Conservation (phyloP, 768 basidiomycete genomes). For the Lactarius hatsudake region DNA sequence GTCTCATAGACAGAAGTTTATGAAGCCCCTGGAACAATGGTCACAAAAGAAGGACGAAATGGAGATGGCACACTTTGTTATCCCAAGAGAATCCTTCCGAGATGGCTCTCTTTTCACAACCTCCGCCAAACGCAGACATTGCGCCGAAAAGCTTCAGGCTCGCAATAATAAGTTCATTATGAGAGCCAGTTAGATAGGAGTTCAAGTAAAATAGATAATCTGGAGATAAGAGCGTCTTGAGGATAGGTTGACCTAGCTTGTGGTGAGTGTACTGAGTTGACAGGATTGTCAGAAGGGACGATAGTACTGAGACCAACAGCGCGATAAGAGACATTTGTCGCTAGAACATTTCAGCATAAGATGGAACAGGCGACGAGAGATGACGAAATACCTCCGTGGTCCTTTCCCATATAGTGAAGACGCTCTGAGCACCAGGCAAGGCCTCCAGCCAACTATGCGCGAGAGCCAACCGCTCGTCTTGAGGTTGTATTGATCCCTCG, state of each 20-base stretch:
- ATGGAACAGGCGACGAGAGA: background rate
- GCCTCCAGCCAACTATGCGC: conserved; percentile 61
- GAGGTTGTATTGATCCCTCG: conserved; percentile 48
- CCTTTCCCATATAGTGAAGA: conserved; percentile 63
- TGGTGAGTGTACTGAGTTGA: conserved; percentile 71
- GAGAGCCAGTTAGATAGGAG: conserved; percentile 56
- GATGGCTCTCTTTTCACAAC: conserved; percentile 58
- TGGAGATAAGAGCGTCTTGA: conserved; percentile 57
- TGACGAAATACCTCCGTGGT: conserved; percentile 45
- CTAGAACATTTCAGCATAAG: conserved; percentile 31
- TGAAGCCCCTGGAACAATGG: conserved; percentile 49
- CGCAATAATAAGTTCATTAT: conserved; percentile 64
- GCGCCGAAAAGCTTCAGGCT: conserved; percentile 62
- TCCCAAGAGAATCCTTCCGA: conserved; percentile 79
- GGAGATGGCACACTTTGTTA: conserved; percentile 50
- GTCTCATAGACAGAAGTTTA: conserved; percentile 68
- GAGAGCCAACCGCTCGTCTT: conserved; percentile 60
- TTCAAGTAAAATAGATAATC: conserved; percentile 56
- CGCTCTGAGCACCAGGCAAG: conserved; percentile 53
- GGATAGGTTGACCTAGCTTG: conserved; percentile 55
- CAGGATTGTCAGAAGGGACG: conserved; percentile 58
- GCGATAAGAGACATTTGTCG: conserved; percentile 45
- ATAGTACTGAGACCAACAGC: conserved; percentile 50
- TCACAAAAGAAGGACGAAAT: background rate
- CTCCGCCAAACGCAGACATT: conserved; percentile 63